These are phyloP conservation scores for Boletus reticulatus DNA, from an alignment of 768 basidiomycete genomes.

Conservation along the genomic window DNA sequence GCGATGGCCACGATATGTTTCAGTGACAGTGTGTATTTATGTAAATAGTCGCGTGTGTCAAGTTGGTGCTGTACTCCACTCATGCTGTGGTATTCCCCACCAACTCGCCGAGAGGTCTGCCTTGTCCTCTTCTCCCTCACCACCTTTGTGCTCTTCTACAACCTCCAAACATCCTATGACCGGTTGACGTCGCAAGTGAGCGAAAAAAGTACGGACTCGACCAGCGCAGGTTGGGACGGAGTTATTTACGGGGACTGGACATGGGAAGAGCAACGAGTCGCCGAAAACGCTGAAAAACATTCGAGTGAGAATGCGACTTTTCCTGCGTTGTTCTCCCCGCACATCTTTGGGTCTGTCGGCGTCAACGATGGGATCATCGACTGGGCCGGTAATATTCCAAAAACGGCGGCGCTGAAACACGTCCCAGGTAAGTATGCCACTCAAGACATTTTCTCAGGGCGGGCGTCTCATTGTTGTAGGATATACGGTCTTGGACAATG, in stretches of 20 bases:
- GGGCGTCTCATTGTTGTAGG: constrained; percentile 42
- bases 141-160: constrained; percentile 69
- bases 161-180: constrained; percentile 64
- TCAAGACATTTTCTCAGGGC: neutral
- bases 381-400: constrained; percentile 59
- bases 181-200: constrained; percentile 10
- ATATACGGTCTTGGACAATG: constrained; percentile 79
- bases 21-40: neutral
- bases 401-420: constrained; percentile 58
- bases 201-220: constrained; percentile 9
- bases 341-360: constrained; percentile 23
- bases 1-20: constrained; percentile 8
- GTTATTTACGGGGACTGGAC: constrained; percentile 69
- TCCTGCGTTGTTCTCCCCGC: constrained; percentile 25
- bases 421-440: constrained; percentile 39
- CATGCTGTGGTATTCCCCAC: constrained; percentile 66
- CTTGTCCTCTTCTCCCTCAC: constrained; percentile 65
- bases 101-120: constrained; percentile 69
- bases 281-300: constrained; percentile 51
- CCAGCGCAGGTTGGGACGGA: constrained; percentile 47
- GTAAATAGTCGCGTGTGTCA: neutral
- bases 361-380: constrained; percentile 53
- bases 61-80: neutral
- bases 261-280: constrained; percentile 60
- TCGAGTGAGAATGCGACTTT: constrained; percentile 10